These are phyloP conservation scores for Apiospora phragmitis DNA, from an alignment of 2,329 filamentous ascomycete species.

Conservation along the genomic window DNA sequence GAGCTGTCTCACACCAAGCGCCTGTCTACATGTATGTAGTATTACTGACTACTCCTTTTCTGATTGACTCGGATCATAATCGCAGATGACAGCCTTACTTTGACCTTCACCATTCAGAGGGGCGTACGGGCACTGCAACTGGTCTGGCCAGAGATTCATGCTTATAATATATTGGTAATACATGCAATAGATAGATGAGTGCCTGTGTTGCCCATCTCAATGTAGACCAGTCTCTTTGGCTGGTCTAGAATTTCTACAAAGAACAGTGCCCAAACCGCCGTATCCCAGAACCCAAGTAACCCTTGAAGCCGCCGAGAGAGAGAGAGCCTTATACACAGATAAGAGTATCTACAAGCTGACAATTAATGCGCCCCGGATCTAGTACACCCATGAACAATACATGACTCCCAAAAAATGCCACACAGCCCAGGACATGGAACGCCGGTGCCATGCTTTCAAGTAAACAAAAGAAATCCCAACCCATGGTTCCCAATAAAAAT, in stretches of 20 bases:
- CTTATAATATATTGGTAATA: background rate
- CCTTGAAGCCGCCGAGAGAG: background rate
- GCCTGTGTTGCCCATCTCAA: background rate
- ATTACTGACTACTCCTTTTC: background rate
- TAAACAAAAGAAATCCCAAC: background rate
- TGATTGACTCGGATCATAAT: background rate
- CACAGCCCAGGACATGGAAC: background rate
- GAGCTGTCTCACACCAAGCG: background rate
- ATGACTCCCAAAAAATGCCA: background rate
- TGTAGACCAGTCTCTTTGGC: background rate
- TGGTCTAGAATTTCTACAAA: background rate
- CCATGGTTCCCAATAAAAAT: background rate
- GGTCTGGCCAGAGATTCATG: background rate
- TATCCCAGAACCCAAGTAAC: background rate
- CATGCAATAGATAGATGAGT: background rate
- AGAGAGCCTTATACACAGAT: conserved; percentile 4
- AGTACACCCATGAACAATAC: background rate
- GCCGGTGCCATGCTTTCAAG: conserved; percentile 1
- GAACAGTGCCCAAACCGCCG: background rate
- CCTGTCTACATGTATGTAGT: background rate
- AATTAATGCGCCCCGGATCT: conserved; percentile 1
- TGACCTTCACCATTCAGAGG: background rate
- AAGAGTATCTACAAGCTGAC: background rate
- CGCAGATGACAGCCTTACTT: background rate
- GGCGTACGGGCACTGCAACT: background rate